A percentile compares a stretch with the other conserved stretches of the same genome.
These are phyloP conservation scores for Talaromyces sp. DNA, from an alignment of 2,329 filamentous ascomycete species.

Conservation along the genomic window DNA sequence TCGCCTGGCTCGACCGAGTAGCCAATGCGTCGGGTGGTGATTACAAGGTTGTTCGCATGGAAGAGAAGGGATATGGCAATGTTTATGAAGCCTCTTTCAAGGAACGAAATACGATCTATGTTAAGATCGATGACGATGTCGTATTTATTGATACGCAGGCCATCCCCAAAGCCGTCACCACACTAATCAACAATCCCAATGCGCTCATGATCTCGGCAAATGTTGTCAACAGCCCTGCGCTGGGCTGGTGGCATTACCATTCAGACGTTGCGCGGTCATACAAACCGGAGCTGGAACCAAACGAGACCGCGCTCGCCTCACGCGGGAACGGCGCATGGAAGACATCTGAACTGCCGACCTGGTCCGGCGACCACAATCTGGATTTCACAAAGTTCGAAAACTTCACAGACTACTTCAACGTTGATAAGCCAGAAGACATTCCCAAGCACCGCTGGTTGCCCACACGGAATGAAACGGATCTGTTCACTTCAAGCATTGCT, in stretches of 20 bases:
- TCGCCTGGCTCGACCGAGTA: constrained; percentile 15
- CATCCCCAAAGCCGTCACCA: constrained; percentile 16
- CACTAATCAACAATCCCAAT: constrained; percentile 15
- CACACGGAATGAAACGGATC: constrained; percentile 12
- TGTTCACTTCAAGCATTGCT: constrained; percentile 17
- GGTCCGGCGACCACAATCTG: constrained; percentile 5
- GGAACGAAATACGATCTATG: constrained; percentile 16
- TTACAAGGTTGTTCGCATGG: constrained; percentile 15
- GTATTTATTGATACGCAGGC: constrained; percentile 16
- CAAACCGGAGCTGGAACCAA: constrained; percentile 15
- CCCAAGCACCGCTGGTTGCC: constrained; percentile 18
- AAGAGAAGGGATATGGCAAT: constrained; percentile 17
- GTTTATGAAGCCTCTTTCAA: constrained; percentile 17
- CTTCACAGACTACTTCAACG: constrained; percentile 14
- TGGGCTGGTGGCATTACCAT: constrained; percentile 19
- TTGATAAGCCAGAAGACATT: constrained; percentile 10
- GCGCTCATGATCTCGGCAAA: constrained; percentile 17
- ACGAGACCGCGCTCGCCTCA: constrained; percentile 12
- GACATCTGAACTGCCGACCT: constrained; percentile 13
- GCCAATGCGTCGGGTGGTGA: constrained; percentile 10
- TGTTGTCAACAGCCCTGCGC: constrained; percentile 16
- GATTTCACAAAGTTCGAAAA: constrained; percentile 14
- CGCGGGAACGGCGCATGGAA: constrained; percentile 17
- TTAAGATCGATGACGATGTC: constrained; percentile 18
- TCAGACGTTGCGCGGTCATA: constrained; percentile 12